Evolutionary conservation across 2,329 filamentous ascomycete genomes (phyloP).

Genomic region (Hypoxylon rubiginosum): DNA sequence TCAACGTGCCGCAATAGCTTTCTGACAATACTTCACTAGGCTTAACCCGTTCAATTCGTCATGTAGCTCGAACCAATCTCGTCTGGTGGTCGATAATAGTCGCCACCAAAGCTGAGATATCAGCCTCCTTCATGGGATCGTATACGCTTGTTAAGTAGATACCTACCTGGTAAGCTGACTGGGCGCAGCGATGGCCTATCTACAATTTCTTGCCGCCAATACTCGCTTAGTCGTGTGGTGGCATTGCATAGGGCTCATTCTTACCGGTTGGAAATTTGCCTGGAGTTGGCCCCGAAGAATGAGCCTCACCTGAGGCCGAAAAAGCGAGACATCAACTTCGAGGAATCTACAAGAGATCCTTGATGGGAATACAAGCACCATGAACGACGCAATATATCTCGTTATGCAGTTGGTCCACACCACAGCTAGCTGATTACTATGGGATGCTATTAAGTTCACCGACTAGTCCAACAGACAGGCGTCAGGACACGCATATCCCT

Average conservation of each 20-base stretch:
- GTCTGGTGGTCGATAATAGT: background rate
- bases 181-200: background rate
- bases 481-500: background rate
- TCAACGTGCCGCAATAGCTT: too few species aligned
- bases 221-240: background rate
- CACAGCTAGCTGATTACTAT: background rate
- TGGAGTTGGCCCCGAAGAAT: background rate
- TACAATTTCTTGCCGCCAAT: background rate
- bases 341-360: constrained; percentile 20
- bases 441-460: too few species aligned
- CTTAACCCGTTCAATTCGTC: background rate
- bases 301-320: constrained; percentile 4
- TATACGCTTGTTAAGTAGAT: background rate
- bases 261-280: background rate
- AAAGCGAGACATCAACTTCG: constrained; percentile 3
- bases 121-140: background rate
- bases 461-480: too few species aligned
- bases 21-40: too few species aligned
- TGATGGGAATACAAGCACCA: constrained; percentile 9
- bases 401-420: constrained; percentile 3
- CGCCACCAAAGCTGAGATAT: background rate
- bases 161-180: too few species aligned
- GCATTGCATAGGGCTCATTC: constrained; percentile 2
- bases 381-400: constrained; percentile 1
- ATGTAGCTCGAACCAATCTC: background rate